Conservation (phyloP, 306 rosid species). For the Argentina anserina region DNA sequence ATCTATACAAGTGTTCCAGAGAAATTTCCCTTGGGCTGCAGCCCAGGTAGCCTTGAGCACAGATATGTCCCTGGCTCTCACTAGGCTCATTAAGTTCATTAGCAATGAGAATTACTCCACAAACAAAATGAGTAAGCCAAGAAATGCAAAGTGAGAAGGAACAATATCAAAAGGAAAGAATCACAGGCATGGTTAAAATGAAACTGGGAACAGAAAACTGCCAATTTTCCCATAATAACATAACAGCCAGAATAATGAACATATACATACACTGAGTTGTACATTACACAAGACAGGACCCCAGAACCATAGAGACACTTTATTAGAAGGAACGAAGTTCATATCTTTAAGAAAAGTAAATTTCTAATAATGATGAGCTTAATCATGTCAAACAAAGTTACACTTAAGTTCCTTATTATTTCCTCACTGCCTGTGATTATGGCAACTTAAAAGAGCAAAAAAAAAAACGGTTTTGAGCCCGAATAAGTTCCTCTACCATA, state of each 20-base stretch:
- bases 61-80: too few species aligned
- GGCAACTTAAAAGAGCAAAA: not conserved
- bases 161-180: not conserved
- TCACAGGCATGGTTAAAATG: not conserved
- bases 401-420: not conserved
- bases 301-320: not conserved
- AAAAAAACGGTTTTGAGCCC: not conserved
- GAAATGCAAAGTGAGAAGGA: not conserved
- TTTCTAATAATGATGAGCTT: not conserved
- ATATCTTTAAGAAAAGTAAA: not conserved
- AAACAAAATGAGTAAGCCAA: not conserved
- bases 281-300: not conserved
- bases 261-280: not conserved
- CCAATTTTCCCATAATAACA: not conserved
- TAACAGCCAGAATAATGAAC: not conserved
- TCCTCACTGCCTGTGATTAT: not conserved
- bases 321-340: not conserved
- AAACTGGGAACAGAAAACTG: slow-evolving; percentile 1
- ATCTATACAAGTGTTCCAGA: too few species aligned
- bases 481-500: not conserved
- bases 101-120: not conserved
- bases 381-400: not conserved
- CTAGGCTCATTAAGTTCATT: not conserved
- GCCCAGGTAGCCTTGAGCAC: too few species aligned
- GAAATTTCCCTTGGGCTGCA: too few species aligned